Evolutionary conservation across 306 rosid species (phyloP), one percentile per base, ranked within the genome.

Genomic region (Sesbania bispinosa): DNA sequence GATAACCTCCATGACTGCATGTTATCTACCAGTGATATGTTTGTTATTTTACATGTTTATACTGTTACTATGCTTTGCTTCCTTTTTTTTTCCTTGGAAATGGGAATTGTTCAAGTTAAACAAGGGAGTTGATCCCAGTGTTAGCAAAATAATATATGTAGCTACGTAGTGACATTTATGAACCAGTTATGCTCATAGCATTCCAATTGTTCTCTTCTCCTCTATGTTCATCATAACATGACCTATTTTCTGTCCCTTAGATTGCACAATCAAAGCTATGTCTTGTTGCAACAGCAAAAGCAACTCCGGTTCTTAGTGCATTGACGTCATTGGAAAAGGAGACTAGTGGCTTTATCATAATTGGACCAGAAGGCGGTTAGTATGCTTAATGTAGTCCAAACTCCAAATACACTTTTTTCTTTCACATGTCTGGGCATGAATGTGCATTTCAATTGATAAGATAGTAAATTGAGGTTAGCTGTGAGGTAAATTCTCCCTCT

Each of bases 321-420:
- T 83, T 93, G 84, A 54, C 78, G 18, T 65, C 81, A 32, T 74
- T 80, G 59, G 74, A 70, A 62, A 71, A 51, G 33, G 85, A 87
- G 76, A 60, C 83, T 27, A 62, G 84, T 53, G 96, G 98, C 65
- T 69, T 90, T 81, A 69, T 93, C 70, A 77, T 93, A 63, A 54
- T 90, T 29, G 98, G 98, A 79, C 97, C 98, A 43, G 97, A 93
- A 79, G 98, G 98, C 19, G 98, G 97, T 93, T 63, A 76, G 86
- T 85, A 35, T 67, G 23, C 73, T 18, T 41, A 14, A 27, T 52
- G 11, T 18, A 11, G 21, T 47, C 45, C 16, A 62, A 21, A 65
- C 32, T 57, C 10, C 26, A n/a, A n/a, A n/a, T n/a, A n/a, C n/a
- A n/a, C 36, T 35, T 30, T 74, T 51, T 19, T 5, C 6, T 75